Conservation (phyloP, 192 early-diverging fungal species). For the Coemansia sp. region DNA sequence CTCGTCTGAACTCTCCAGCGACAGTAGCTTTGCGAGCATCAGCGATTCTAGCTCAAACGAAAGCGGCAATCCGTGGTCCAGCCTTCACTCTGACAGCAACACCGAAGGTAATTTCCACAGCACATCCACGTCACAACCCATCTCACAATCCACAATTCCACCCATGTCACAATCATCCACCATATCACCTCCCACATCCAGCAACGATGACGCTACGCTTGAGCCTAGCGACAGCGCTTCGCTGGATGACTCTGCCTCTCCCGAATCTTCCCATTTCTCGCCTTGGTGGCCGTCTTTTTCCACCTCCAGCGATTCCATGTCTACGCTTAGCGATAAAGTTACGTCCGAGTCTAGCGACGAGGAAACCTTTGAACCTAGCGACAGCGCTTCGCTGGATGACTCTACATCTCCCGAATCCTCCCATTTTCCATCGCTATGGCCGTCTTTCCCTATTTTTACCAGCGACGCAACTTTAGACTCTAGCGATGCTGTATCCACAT, state of each 20-base stretch:
- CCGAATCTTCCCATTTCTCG: neutral
- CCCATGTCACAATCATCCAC: no score
- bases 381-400: neutral
- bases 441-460: neutral
- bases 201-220: no score
- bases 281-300: neutral
- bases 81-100: neutral
- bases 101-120: conserved; percentile 22
- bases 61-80: neutral
- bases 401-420: neutral
- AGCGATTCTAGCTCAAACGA: neutral
- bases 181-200: no score
- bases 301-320: neutral
- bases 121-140: neutral
- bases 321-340: no score
- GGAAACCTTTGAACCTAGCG: neutral
- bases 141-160: no score
- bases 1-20: neutral
- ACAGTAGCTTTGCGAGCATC: neutral
- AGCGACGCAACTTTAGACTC: neutral
- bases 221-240: neutral
- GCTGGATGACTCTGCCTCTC: neutral
- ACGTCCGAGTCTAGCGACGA: neutral
- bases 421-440: neutral
- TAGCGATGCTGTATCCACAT: neutral